Evolutionary conservation across 805 yeast species (phyloP).

Genomic region (Ogataea pini): DNA sequence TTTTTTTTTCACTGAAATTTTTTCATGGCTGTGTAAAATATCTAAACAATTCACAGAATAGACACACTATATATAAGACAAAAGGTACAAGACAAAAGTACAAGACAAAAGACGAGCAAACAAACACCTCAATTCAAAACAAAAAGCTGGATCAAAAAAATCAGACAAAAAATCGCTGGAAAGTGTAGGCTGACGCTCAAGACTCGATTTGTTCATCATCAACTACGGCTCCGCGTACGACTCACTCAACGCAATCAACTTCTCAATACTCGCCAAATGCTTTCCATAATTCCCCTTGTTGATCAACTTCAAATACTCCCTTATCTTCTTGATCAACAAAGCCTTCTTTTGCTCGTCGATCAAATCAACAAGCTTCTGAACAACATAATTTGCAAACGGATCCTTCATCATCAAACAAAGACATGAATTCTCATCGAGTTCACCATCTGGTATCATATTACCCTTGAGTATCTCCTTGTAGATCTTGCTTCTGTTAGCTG

Average conservation of each 20-base stretch:
- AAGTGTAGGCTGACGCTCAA: no score
- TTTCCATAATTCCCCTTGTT: slow-evolving; percentile 73
- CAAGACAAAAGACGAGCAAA: not conserved
- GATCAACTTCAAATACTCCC: slow-evolving; percentile 75
- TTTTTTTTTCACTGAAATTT: slow-evolving; percentile 3
- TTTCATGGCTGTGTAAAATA: not conserved
- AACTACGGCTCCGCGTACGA: slow-evolving; percentile 29
- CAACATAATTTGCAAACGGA: slow-evolving; percentile 96
- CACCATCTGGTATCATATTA: slow-evolving; percentile 42
- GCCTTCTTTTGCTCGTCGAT: slow-evolving; percentile 70
- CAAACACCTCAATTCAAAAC: not conserved
- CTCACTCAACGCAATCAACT: slow-evolving; percentile 59
- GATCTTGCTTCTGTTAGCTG: slow-evolving; percentile 59
- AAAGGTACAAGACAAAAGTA: not conserved
- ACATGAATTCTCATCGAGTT: slow-evolving; percentile 64
- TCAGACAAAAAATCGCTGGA: no score
- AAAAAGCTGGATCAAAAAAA: no score
- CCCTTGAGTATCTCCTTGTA: slow-evolving; percentile 66
- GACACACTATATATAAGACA: slow-evolving; percentile 6
- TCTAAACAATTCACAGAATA: not conserved
- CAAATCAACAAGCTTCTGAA: slow-evolving; percentile 88
- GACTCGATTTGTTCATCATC: no score
- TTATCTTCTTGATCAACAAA: slow-evolving; percentile 69
- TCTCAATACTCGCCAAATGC: slow-evolving; percentile 81
- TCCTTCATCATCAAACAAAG: slow-evolving; percentile 94